These are phyloP conservation scores for Tylopilus intermedius DNA, from an alignment of 768 basidiomycete genomes.

Conservation along the genomic window DNA sequence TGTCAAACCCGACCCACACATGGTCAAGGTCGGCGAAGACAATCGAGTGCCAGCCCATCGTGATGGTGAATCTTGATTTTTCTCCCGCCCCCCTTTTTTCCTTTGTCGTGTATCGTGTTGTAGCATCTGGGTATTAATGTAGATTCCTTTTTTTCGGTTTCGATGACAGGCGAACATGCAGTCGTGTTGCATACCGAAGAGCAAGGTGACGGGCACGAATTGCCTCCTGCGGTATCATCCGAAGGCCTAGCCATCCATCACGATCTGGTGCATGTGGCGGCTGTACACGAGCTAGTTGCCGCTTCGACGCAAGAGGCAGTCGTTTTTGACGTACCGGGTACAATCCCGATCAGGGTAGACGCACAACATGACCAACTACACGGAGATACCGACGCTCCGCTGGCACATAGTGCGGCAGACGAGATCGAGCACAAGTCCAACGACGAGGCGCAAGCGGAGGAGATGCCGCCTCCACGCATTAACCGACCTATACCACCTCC, in stretches of 20 bases:
- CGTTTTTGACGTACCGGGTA: neutral
- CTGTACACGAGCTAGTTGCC: slow-evolving; percentile 4
- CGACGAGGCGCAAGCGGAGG: slow-evolving; percentile 20
- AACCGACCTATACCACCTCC: slow-evolving; percentile 28
- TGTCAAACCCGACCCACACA: slow-evolving; percentile 9
- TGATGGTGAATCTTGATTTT: slow-evolving; percentile 43
- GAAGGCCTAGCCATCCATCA: slow-evolving; percentile 4
- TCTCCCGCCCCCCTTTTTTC: slow-evolving; percentile 5
- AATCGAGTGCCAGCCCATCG: slow-evolving; percentile 18
- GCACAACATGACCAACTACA: too few species aligned
- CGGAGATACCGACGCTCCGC: neutral
- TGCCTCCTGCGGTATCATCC: neutral
- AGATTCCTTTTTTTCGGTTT: slow-evolving; percentile 6
- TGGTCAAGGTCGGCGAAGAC: slow-evolving; percentile 13
- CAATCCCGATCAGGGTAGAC: neutral
- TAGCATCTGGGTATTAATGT: slow-evolving; percentile 31
- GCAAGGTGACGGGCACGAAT: slow-evolving; percentile 8
- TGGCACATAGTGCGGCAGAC: neutral
- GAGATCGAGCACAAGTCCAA: slow-evolving; percentile 6
- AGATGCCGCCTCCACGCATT: slow-evolving; percentile 30
- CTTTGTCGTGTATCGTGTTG: slow-evolving; percentile 22
- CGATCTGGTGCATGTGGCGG: neutral
- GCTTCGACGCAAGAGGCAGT: slow-evolving; percentile 1
- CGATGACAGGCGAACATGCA: slow-evolving; percentile 21
- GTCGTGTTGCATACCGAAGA: slow-evolving; percentile 12